Conservation (phyloP, 2,329 filamentous ascomycete species). For the Hyphodiscus sp. region DNA sequence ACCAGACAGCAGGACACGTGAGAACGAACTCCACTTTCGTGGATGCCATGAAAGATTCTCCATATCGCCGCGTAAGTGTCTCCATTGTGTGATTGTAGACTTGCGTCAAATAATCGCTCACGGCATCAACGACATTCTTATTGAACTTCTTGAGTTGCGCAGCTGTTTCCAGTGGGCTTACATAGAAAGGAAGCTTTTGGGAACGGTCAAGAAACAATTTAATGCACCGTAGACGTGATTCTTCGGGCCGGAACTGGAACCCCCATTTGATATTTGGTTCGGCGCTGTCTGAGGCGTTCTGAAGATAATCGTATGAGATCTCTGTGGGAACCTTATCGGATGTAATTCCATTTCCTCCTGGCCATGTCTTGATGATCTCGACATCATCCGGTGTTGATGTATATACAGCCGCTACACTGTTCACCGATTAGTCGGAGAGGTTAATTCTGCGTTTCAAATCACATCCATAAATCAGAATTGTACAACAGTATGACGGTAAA, state of each 20-base stretch:
- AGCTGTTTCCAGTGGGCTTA: conserved; percentile 70
- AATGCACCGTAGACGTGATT: conserved; percentile 70
- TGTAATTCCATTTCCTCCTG: conserved; percentile 78
- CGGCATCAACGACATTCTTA: conserved; percentile 73
- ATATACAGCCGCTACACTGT: conserved; percentile 64
- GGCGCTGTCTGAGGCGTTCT: conserved; percentile 33
- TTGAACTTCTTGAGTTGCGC: conserved; percentile 67
- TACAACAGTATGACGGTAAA: too few species aligned
- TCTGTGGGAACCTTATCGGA: conserved; percentile 82
- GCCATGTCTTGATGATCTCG: conserved; percentile 81
- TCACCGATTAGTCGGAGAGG: conserved; percentile 5
- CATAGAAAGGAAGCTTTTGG: conserved; percentile 75
- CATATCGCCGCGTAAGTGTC: conserved; percentile 66
- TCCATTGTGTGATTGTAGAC: conserved; percentile 75
- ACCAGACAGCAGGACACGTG: conserved; percentile 80
- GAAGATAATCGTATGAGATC: conserved; percentile 50
- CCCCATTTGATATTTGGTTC: conserved; percentile 63
- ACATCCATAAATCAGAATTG: too few species aligned
- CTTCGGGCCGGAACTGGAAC: conserved; percentile 74
- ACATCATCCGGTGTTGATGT: conserved; percentile 72
- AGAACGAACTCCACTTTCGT: conserved; percentile 74
- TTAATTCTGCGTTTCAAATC: too few species aligned
- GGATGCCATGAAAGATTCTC: conserved; percentile 69
- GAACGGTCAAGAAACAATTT: conserved; percentile 78
- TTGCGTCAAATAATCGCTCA: conserved; percentile 72